Percentiles rank a stretch among this genome's conserved stretches.
Evolutionary conservation across 768 basidiomycete species (phyloP).

Genomic region (Naganishia vishniacii): DNA sequence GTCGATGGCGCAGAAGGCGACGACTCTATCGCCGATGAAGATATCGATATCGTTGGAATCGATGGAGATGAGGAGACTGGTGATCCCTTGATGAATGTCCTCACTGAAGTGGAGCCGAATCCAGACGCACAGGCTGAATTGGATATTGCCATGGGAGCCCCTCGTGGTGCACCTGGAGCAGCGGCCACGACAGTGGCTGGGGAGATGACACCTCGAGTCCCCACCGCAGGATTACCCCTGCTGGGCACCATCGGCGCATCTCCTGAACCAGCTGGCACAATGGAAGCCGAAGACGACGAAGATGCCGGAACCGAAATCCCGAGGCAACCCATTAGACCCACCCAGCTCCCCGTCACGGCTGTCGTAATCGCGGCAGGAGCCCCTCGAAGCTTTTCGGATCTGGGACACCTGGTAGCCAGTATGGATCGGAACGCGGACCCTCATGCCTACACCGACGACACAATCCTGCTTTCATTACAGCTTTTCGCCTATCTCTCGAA

Average conservation of each 20-base stretch:
- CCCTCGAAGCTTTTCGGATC: constrained; percentile 46
- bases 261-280: neutral
- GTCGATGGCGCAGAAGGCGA: constrained; percentile 15
- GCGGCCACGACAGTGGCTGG: constrained; percentile 23
- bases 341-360: constrained; percentile 16
- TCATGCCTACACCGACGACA: constrained; percentile 74
- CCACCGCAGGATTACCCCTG: constrained; percentile 4
- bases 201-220: constrained; percentile 29
- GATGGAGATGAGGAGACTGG: constrained; percentile 30
- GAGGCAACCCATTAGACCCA: neutral
- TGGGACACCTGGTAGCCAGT: constrained; percentile 40
- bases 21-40: neutral
- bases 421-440: constrained; percentile 33
- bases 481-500: constrained; percentile 94
- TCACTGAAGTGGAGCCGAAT: constrained; percentile 38
- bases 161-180: constrained; percentile 28
- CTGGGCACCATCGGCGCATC: neutral
- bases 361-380: constrained; percentile 46
- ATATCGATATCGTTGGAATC: constrained; percentile 27
- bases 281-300: constrained; percentile 4
- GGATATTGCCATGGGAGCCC: constrained; percentile 31
- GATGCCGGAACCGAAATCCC: neutral
- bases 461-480: constrained; percentile 82
- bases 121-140: constrained; percentile 28
- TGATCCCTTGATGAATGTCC: constrained; percentile 28